phyloP scores from a whole-genome alignment of 169 alveolate genomes.

The Plasmodium coatneyi region DNA sequence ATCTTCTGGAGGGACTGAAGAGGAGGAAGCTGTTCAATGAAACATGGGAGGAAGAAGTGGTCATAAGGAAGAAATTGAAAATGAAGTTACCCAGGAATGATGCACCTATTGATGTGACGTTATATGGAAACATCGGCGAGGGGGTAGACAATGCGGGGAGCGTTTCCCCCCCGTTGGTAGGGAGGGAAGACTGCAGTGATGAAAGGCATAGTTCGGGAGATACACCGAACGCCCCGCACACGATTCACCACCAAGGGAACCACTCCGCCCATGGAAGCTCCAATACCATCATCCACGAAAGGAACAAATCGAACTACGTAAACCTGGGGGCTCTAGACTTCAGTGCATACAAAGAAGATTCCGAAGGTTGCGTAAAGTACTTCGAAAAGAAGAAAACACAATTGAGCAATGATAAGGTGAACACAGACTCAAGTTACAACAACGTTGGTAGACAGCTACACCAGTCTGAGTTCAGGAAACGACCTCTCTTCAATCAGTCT shows the following conservation, averaged over 20 bases:
- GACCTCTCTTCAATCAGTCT: conserved; percentile 13
- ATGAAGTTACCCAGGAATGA: neutral
- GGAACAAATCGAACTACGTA: conserved; percentile 52
- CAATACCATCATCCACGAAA: neutral
- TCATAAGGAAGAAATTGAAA: conserved; percentile 26
- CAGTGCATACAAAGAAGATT: conserved; percentile 74
- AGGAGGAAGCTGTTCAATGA: conserved; percentile 20
- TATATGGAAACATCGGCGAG: neutral
- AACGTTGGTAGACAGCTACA: neutral
- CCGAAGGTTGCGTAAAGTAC: conserved; percentile 59
- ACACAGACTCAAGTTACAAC: neutral
- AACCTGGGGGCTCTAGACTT: conserved; percentile 66
- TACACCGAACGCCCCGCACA: neutral
- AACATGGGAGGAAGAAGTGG: conserved; percentile 44
- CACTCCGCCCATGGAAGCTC: neutral
- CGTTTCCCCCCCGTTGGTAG: neutral
- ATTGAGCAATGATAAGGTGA: neutral
- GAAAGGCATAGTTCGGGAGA: neutral
- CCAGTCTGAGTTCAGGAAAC: conserved; percentile 13
- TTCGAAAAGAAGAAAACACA: conserved; percentile 37
- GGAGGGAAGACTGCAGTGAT: neutral
- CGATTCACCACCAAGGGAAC: neutral
- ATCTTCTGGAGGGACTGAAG: conserved; percentile 1
- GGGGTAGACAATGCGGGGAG: neutral
- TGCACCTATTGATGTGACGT: neutral